Base-by-base conservation (phyloP, 164 flowering plant genomes). In the Aristolochia californica region DNA sequence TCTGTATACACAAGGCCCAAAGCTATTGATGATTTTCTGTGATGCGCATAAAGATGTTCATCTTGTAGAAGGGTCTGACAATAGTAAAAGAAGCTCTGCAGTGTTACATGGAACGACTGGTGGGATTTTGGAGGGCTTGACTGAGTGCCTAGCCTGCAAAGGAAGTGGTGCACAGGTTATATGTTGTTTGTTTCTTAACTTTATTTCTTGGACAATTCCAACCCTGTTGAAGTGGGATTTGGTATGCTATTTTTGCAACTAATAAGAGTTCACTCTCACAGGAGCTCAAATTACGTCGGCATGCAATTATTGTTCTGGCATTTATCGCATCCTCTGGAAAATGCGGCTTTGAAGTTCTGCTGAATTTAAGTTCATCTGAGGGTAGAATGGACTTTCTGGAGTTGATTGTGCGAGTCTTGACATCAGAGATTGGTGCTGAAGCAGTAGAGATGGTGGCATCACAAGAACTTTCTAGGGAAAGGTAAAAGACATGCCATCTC, bases 271-370 rank as follows among this genome's bases (percentile, higher is more conserved):
- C 38, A 55, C 52, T 27, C 34, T 67, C 72, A 67, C 90, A 89
- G 99, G 96, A 78, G 27, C 63, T 81, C 69, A 73, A 76, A 72
- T 88, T 93, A 50, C 77, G 85, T 12, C 76, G 80, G 58, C 80
- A 68, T 63, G 81, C 81, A 20, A 71, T 85, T 28, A 48, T 62
- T 58, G 61, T 84, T 61, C 62, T 93, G 63, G 95, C 99, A 44
- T 89, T 83, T 66, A 50, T 89, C 55, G 83, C 83, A 44, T 85
- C 97, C 2, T 85, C 88, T 25, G 97, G 97, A 40, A 81, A 70
- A 61, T 56, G 77, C 47, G 90, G 94, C 48, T 75, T 78, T 67
- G 88, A 85, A 48, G 72, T 84, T 55, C 58, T 93, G 47, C 65
- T 77, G 54, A 60, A 58, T 56, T 69, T 72, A 34, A 69, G 67